Evolutionary conservation across 1,284 basidiomycete genomes (phyloP), one percentile per base, ranked within the genome.

Genomic region (Entoloma clypeatum): DNA sequence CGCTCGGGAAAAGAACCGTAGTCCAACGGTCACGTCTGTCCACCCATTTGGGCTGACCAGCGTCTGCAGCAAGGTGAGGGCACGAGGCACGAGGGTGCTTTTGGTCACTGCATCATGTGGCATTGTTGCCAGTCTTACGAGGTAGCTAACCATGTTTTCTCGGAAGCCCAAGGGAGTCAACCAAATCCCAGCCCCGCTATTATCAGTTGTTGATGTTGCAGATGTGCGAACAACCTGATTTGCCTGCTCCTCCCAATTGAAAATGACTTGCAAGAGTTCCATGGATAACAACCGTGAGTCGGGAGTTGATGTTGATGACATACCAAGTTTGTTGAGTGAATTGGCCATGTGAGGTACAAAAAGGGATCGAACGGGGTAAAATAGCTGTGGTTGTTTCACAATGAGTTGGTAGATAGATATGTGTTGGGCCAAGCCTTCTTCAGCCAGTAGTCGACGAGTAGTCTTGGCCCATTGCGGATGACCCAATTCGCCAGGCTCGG

Each of bases 311-410:
- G 79, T 75, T 4, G 77, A 68, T 2, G 84, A 79, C 51, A 96
- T 77, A 17, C 92, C 93, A 13, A 99, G 75, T 63, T 93, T 95
- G 41, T 79, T 77, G 44, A 99, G 71, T 24, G 88, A 90, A 58
- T 89, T 89, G 46, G 94, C 89, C 66, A 99, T 93, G 58, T 96
- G 90, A 0, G 93, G 90, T n/a, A 99, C 80, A 62, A 99, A 99
- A 23, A 97, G 71, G 10, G 92, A 88, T 31, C 96, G 86, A 47
- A 92, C 90, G 36, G 90, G 83, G 68, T 90, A 99, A 71, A 99
- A 99, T 4, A 97, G 74, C 43, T 92, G 79, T 1, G 89, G 81
- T 52, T 99, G 92, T 46, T 92, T 88, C 45, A 93, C 85, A 41
- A 99, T 85, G 43, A 99, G 79, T 51, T 93, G 86, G 61, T 97